Evolutionary conservation across 495 filamentous ascomycete genomes (phyloP).

Genomic region (Penicillium goetzii): DNA sequence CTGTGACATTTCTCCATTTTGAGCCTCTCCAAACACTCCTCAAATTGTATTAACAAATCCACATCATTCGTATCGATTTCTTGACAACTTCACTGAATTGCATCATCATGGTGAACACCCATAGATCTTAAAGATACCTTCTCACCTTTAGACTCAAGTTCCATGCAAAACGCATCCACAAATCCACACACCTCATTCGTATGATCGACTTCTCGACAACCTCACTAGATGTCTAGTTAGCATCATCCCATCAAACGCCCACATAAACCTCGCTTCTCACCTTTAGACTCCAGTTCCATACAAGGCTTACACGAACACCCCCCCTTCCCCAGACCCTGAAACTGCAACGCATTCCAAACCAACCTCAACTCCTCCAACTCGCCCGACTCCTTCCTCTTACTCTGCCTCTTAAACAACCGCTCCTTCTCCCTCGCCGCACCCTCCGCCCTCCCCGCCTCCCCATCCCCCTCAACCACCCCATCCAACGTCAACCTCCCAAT

Average conservation of each 20-base stretch:
- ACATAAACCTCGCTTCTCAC: not conserved
- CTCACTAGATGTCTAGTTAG: not conserved
- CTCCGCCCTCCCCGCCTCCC: not conserved
- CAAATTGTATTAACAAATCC: not conserved
- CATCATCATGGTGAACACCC: not conserved
- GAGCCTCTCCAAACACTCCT: not conserved
- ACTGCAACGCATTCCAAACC: constrained; percentile 7
- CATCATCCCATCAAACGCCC: not conserved
- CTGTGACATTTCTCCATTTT: not conserved
- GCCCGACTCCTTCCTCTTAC: not conserved
- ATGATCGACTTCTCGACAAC: not conserved
- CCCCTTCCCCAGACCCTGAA: not conserved
- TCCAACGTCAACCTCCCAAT: constrained; percentile 1
- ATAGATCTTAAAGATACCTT: too few relatives aligned
- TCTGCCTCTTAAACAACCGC: not conserved
- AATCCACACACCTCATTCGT: not conserved
- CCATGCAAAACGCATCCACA: not conserved
- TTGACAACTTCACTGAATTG: not conserved
- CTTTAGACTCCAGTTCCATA: not conserved
- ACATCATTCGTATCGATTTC: not conserved
- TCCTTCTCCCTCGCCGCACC: not conserved
- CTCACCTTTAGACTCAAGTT: too few relatives aligned
- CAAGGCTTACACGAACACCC: not conserved
- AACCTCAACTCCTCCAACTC: not conserved
- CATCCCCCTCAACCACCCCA: not conserved